These are phyloP conservation scores for Cylindrotheca closterium DNA, from an alignment of 108 stramenopile species.

Conservation along the genomic window DNA sequence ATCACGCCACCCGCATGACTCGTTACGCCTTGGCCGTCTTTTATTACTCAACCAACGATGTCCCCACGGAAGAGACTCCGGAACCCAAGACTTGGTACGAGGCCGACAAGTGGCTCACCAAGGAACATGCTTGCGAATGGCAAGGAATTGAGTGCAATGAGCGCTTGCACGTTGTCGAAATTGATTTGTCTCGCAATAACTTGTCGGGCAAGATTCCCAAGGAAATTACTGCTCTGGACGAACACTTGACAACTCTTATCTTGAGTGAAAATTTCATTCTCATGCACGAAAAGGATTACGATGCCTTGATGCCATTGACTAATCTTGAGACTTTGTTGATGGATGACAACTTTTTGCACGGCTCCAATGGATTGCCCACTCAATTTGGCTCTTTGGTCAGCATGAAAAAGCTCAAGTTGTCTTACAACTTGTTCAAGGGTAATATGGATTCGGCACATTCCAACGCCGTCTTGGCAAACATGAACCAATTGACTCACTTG, in stretches of 20 bases:
- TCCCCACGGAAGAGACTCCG: constrained; percentile 10
- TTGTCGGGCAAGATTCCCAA: constrained; percentile 40
- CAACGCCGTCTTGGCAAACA: constrained; percentile 18
- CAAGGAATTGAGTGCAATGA: constrained; percentile 43
- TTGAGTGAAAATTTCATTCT: constrained; percentile 40
- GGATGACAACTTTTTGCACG: constrained; percentile 55
- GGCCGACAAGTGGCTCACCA: constrained; percentile 37
- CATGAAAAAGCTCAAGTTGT: constrained; percentile 40
- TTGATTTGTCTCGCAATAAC: constrained; percentile 34
- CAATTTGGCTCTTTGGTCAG: constrained; percentile 16
- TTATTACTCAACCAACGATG: constrained; percentile 44
- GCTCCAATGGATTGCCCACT: constrained; percentile 35
- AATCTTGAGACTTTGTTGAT: constrained; percentile 39
- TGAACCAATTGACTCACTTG: constrained; percentile 44
- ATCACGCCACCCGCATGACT: constrained; percentile 27
- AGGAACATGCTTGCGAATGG: constrained; percentile 42
- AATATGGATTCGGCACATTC: constrained; percentile 14
- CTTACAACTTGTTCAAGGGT: constrained; percentile 50
- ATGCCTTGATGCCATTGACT: constrained; percentile 26
- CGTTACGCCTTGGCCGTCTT: constrained; percentile 50
- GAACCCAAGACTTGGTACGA: constrained; percentile 34
- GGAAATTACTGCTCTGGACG: constrained; percentile 33
- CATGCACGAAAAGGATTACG: constrained; percentile 25
- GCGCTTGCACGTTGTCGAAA: constrained; percentile 19
- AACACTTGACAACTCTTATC: constrained; percentile 26